Evolutionary conservation across 2,329 filamentous ascomycete species (phyloP).

Genomic region (Alternaria alternata): DNA sequence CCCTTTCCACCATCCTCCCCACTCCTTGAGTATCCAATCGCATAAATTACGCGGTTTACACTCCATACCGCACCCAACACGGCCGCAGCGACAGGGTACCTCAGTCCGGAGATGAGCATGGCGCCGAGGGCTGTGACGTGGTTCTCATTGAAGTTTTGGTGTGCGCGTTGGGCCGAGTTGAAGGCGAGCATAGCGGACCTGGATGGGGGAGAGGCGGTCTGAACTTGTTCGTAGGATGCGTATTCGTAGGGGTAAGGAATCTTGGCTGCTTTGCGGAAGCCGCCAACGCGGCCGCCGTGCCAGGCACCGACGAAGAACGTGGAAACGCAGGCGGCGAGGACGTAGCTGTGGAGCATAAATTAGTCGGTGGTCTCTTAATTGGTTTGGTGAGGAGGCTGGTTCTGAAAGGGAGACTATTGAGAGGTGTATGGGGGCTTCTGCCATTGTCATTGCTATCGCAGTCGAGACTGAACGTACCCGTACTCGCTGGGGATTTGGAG

Average conservation of each 20-base stretch:
- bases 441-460: background rate
- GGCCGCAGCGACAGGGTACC: slow-evolving; percentile 59
- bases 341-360: slow-evolving; percentile 56
- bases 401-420: background rate
- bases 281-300: slow-evolving; percentile 58
- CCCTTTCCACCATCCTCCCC: slow-evolving; percentile 54
- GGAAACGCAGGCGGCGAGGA: slow-evolving; percentile 62
- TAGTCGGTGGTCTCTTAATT: slow-evolving; percentile 9
- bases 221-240: slow-evolving; percentile 64
- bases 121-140: slow-evolving; percentile 60
- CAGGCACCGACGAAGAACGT: slow-evolving; percentile 63
- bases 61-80: slow-evolving; percentile 61
- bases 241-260: slow-evolving; percentile 67
- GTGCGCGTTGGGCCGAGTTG: slow-evolving; percentile 55
- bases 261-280: slow-evolving; percentile 60
- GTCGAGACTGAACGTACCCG: slow-evolving; percentile 34
- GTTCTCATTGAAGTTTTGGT: slow-evolving; percentile 69
- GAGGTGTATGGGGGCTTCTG: background rate
- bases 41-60: slow-evolving; percentile 59
- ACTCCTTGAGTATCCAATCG: slow-evolving; percentile 55
- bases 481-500: slow-evolving; percentile 40
- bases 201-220: slow-evolving; percentile 46
- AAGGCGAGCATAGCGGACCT: slow-evolving; percentile 56
- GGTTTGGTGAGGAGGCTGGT: background rate
- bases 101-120: slow-evolving; percentile 63